phyloP scores from a whole-genome alignment of 495 filamentous ascomycete species.

The Penicillium antarcticum region DNA sequence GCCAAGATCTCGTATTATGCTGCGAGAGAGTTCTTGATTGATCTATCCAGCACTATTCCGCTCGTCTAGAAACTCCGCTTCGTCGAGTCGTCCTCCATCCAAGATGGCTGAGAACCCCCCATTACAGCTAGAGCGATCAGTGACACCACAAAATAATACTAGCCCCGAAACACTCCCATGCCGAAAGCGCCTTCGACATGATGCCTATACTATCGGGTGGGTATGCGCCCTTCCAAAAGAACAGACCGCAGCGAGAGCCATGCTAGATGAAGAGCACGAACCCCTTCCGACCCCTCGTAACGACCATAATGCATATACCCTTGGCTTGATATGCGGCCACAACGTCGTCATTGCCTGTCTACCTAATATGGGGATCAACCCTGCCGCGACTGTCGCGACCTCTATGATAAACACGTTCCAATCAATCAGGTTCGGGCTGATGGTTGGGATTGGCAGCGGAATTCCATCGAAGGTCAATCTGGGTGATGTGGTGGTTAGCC shows the following conservation, averaged over 20 bases:
- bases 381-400: conserved; percentile 26
- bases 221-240: conserved; percentile 25
- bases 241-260: conserved; percentile 14
- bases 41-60: too few species aligned
- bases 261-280: conserved; percentile 23
- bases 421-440: conserved; percentile 30
- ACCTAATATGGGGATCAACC: conserved; percentile 21
- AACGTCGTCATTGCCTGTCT: conserved; percentile 35
- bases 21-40: too few species aligned
- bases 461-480: conserved; percentile 23
- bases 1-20: too few species aligned
- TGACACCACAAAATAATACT: too few species aligned
- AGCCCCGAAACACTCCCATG: too few species aligned
- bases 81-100: too few species aligned
- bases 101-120: too few species aligned
- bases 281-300: conserved; percentile 2
- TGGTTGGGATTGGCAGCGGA: conserved; percentile 46
- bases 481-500: conserved; percentile 23
- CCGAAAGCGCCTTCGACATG: background rate
- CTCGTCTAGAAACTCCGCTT: too few species aligned
- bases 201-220: conserved; percentile 24
- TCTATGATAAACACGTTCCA: conserved; percentile 33
- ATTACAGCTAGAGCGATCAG: too few species aligned
- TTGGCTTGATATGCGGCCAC: conserved; percentile 28
- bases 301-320: conserved; percentile 24